Conservation (phyloP, 768 basidiomycete genomes). For the Leccinum fibrillosum region DNA sequence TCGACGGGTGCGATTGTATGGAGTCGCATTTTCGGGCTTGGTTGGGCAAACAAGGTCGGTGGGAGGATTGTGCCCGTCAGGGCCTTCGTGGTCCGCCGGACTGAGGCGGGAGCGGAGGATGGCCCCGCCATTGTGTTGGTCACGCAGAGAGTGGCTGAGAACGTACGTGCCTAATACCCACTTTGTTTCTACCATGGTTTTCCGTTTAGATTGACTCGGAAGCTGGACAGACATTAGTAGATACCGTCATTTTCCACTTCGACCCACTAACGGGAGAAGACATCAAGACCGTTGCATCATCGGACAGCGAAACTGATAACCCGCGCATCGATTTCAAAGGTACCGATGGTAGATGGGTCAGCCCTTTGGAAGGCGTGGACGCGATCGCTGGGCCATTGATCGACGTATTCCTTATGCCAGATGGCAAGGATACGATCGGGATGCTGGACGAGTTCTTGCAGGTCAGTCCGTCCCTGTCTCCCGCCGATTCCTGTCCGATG, state of each 20-base stretch:
- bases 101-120: conserved; percentile 23
- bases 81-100: conserved; percentile 47
- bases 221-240: conserved; percentile 49
- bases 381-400: conserved; percentile 56
- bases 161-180: conserved; percentile 41
- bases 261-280: conserved; percentile 80
- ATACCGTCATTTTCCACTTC: conserved; percentile 75
- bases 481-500: neutral
- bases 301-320: neutral
- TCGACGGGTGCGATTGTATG: conserved; percentile 75
- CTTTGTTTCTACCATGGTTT: neutral
- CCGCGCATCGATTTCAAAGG: neutral
- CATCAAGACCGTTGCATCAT: conserved; percentile 27
- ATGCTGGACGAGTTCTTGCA: conserved; percentile 77
- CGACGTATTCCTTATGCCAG: conserved; percentile 55
- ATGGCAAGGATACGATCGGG: conserved; percentile 48
- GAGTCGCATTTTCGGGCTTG: conserved; percentile 74
- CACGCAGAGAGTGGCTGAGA: conserved; percentile 56
- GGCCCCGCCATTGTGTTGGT: conserved; percentile 51
- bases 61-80: conserved; percentile 57
- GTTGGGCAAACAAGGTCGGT: conserved; percentile 58
- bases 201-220: conserved; percentile 6
- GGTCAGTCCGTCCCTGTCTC: conserved; percentile 37
- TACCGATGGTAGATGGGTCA: conserved; percentile 22
- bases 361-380: conserved; percentile 55